Conservation (phyloP, 1,139 yeast genomes). For the Lodderomyces jiufengensis region DNA sequence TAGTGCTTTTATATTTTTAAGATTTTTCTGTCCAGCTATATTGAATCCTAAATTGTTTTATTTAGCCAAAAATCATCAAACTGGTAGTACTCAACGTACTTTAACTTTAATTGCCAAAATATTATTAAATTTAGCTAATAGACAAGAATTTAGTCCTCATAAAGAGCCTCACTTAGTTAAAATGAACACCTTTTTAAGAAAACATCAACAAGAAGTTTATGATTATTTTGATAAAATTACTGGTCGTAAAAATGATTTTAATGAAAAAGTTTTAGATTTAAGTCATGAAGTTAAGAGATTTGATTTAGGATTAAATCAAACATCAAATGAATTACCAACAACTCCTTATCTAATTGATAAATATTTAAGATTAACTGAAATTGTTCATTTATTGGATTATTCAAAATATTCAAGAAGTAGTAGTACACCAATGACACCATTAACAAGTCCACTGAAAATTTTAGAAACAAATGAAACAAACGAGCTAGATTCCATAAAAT, state of each 20-base stretch:
- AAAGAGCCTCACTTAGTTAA: slow-evolving; percentile 79
- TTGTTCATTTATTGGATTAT: slow-evolving; percentile 43
- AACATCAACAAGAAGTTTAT: slow-evolving; percentile 54
- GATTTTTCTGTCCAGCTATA: slow-evolving; percentile 90
- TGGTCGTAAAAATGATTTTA: slow-evolving; percentile 64
- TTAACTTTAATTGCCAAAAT: slow-evolving; percentile 81
- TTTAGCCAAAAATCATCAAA: slow-evolving; percentile 66
- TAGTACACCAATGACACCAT: slow-evolving; percentile 6
- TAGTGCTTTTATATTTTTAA: slow-evolving; percentile 76
- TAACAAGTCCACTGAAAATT: slow-evolving; percentile 3
- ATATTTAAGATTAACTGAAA: slow-evolving; percentile 57
- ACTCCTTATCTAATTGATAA: slow-evolving; percentile 69
- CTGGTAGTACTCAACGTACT: slow-evolving; percentile 70
- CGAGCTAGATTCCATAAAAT: slow-evolving; percentile 9
- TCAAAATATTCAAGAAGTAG: slow-evolving; percentile 7
- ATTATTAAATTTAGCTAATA: slow-evolving; percentile 72
- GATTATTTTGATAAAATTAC: slow-evolving; percentile 74
- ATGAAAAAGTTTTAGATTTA: slow-evolving; percentile 53
- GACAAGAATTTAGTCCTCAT: slow-evolving; percentile 64
- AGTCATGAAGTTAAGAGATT: slow-evolving; percentile 54
- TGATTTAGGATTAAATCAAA: slow-evolving; percentile 43
- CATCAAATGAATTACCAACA: slow-evolving; percentile 58
- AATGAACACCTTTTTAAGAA: slow-evolving; percentile 65
- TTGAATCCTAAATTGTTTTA: slow-evolving; percentile 83
- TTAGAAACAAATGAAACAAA: slow-evolving; percentile 1